These are phyloP conservation scores for Marasmius tenuissimus DNA, from an alignment of 1,284 basidiomycete species.

Conservation along the genomic window DNA sequence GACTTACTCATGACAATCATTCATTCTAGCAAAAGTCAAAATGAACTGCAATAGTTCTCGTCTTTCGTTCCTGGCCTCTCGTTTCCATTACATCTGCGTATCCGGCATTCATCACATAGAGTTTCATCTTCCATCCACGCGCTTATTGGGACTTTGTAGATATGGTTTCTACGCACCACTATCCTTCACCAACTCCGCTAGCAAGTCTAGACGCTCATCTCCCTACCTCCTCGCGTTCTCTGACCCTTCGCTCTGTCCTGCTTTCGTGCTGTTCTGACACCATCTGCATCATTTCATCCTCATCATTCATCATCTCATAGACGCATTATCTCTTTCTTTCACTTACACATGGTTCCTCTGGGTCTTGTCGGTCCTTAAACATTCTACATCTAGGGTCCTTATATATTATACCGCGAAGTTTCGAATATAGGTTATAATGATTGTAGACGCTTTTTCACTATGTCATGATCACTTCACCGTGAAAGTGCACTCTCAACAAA, in stretches of 20 bases:
- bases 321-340: background rate
- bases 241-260: background rate
- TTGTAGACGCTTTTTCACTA: background rate
- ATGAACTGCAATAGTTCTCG: constrained; percentile 6
- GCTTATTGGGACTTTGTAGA: constrained; percentile 1
- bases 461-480: background rate
- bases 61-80: background rate
- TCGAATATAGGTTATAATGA: constrained; percentile 3
- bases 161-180: background rate
- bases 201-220: background rate
- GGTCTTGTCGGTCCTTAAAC: background rate
- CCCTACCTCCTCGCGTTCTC: background rate
- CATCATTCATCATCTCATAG: background rate
- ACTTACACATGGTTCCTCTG: background rate
- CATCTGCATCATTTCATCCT: background rate
- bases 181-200: background rate
- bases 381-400: background rate
- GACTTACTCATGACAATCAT: background rate
- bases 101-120: background rate
- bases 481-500: too few species aligned
- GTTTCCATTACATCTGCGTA: background rate
- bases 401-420: background rate
- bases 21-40: constrained; percentile 9
- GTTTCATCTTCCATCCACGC: background rate
- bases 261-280: background rate